Evolutionary conservation across 208 protist genomes (phyloP).

Genomic region (Wallacemonas sp.): DNA sequence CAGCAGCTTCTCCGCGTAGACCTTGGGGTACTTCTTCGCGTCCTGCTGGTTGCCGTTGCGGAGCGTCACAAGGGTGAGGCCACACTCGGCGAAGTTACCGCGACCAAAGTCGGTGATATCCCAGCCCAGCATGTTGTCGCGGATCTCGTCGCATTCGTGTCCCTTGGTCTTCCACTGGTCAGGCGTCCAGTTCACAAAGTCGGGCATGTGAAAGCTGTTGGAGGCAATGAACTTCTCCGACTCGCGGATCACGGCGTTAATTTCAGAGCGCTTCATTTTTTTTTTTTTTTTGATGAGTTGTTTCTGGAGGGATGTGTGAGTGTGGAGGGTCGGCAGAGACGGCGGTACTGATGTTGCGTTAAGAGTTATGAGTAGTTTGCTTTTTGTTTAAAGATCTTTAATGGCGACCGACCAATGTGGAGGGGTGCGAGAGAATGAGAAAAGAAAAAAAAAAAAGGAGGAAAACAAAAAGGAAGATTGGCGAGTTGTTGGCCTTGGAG

Average conservation of each 20-base stretch:
- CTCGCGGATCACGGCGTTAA: slow-evolving; percentile 23
- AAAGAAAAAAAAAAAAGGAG: no score
- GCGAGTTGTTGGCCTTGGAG: no score
- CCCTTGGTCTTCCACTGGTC: slow-evolving; percentile 21
- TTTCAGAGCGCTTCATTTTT: slow-evolving; percentile 25
- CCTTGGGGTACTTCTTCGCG: slow-evolving; percentile 16
- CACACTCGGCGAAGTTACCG: slow-evolving; percentile 20
- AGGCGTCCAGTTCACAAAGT: slow-evolving; percentile 23
- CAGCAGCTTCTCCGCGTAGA: slow-evolving; percentile 18
- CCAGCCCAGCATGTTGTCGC: slow-evolving; percentile 24
- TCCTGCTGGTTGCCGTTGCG: slow-evolving; percentile 17
- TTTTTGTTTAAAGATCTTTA: no score
- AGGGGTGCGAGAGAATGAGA: no score
- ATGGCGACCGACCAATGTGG: no score
- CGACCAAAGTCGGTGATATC: slow-evolving; percentile 26
- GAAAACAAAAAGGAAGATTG: no score
- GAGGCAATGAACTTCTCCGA: slow-evolving; percentile 22
- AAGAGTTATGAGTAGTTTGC: no score
- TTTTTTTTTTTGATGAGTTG: background rate
- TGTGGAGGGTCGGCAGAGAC: background rate
- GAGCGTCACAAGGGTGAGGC: slow-evolving; percentile 18
- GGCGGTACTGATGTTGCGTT: no score
- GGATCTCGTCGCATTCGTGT: slow-evolving; percentile 15
- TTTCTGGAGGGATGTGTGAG: no score
- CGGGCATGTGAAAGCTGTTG: slow-evolving; percentile 23